These are phyloP conservation scores for Epicoccum sorghinum DNA, from an alignment of 2,329 filamentous ascomycete genomes.

Conservation along the genomic window DNA sequence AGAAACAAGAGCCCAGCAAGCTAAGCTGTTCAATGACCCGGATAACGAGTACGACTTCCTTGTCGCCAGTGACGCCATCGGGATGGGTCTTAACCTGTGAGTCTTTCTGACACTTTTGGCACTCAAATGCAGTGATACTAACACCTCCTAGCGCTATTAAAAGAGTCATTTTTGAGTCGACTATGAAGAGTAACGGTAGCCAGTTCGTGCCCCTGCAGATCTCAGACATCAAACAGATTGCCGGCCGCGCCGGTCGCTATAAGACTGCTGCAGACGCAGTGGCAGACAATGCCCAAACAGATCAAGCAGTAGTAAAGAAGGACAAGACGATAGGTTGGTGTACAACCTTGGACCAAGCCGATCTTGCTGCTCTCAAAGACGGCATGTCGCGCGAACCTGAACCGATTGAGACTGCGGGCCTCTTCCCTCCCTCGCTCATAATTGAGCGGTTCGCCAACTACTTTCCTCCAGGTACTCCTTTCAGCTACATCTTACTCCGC, in stretches of 20 bases:
- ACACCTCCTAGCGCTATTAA: constrained; percentile 68
- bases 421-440: constrained; percentile 73
- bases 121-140: background rate
- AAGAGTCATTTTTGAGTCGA: constrained; percentile 83
- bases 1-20: constrained; percentile 90
- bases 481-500: constrained; percentile 80
- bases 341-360: constrained; percentile 75
- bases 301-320: constrained; percentile 2
- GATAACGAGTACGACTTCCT: constrained; percentile 94
- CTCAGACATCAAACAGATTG: constrained; percentile 93
- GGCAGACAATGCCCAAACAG: constrained; percentile 25
- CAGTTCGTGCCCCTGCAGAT: constrained; percentile 65
- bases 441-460: constrained; percentile 80
- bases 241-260: constrained; percentile 87
- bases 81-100: constrained; percentile 94
- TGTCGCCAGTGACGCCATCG: constrained; percentile 93
- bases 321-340: constrained; percentile 68
- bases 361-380: constrained; percentile 66
- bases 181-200: constrained; percentile 72
- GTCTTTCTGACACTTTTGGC: constrained; percentile 24
- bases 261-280: constrained; percentile 69
- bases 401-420: constrained; percentile 72
- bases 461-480: constrained; percentile 79
- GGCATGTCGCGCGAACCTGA: constrained; percentile 69
- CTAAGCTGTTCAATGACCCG: constrained; percentile 90